Conservation (phyloP, 2,329 filamentous ascomycete species). For the Volutella citrinella region DNA sequence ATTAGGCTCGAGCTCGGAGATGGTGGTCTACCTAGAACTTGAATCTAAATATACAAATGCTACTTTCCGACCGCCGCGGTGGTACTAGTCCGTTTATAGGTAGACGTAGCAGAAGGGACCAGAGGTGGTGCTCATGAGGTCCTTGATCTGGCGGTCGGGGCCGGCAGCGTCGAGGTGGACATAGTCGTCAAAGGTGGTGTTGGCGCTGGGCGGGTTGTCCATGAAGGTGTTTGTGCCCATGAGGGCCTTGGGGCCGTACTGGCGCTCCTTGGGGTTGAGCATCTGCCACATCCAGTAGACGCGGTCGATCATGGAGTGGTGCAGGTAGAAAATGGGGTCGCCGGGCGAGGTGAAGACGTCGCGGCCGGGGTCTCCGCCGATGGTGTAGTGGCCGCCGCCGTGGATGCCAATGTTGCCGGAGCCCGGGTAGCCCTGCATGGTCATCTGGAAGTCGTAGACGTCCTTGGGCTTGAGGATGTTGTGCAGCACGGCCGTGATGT, state of each 20-base stretch:
- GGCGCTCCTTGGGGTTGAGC: constrained; percentile 23
- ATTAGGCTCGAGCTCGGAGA: no score
- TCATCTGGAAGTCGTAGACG: constrained; percentile 42
- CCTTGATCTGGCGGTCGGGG: constrained; percentile 25
- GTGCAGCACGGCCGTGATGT: constrained; percentile 26
- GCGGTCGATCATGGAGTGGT: constrained; percentile 30
- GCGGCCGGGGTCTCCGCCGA: constrained; percentile 39
- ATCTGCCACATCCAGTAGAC: constrained; percentile 30
- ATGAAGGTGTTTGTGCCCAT: constrained; percentile 24
- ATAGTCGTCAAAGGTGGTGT: constrained; percentile 25
- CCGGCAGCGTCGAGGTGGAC: constrained; percentile 25
- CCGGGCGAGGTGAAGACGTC: constrained; percentile 39
- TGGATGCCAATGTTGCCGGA: constrained; percentile 31
- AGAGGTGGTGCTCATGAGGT: constrained; percentile 29
- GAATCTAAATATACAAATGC: no score
- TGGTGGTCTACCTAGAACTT: no score
- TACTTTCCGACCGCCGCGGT: no score
- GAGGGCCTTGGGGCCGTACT: constrained; percentile 16
- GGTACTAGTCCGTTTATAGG: constrained; percentile 26
- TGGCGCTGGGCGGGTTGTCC: constrained; percentile 18
- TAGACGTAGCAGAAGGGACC: constrained; percentile 34
- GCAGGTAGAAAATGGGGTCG: constrained; percentile 34
- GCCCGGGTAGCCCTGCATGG: constrained; percentile 38
- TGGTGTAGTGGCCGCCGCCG: constrained; percentile 36
- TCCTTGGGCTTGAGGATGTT: constrained; percentile 36